Evolutionary conservation across 2,329 filamentous ascomycete genomes (phyloP), one percentile per base, ranked within the genome.

Genomic region (Lecanicillium sp.): DNA sequence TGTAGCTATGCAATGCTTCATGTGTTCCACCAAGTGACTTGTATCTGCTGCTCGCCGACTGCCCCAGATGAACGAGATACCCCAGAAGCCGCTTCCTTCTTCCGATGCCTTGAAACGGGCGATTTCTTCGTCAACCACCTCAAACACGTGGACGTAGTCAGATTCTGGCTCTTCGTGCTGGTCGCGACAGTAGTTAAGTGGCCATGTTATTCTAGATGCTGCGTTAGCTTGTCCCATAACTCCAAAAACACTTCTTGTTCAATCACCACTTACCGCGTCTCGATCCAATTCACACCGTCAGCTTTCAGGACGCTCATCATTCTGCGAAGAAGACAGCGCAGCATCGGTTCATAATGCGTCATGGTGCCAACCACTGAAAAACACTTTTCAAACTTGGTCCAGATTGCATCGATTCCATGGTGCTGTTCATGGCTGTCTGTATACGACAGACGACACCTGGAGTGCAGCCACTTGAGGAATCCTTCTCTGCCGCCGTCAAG

Each of bases 321-420:
- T 16, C 76, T 73, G 16, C 73, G 76, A 43, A 95, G 64, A 52
- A 87, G 92, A 15, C 68, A 68, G 19, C 87, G 78, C 63, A 85
- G 90, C 45, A 95, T 85, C 9, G 89, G 89, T 60, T 95, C 90
- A 60, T 95, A 94, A 61, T 83, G 84, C 34, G 94, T 71, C 37
- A 95, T 74, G n/a, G 78, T 81, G 29, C 76, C 75, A 31, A 90
- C 70, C 4, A 90, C 75, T 3, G 71, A 63, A 59, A 95, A 95
- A 44, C 80, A 83, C 32, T 73, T 76, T 36, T 64, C 67, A 60
- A 95, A 94, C 53, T 90, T 89, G 17, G 70, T 65, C 88, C 89
- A 95, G 38, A 94, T 81, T 36, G 82, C 82, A 56, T 92, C 81
- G 11, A 88, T 71, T 3, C 89, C 87, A 50, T 88, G 81, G 51